Conservation (phyloP, 331 rosid species). For the Rosa hybrid region DNA sequence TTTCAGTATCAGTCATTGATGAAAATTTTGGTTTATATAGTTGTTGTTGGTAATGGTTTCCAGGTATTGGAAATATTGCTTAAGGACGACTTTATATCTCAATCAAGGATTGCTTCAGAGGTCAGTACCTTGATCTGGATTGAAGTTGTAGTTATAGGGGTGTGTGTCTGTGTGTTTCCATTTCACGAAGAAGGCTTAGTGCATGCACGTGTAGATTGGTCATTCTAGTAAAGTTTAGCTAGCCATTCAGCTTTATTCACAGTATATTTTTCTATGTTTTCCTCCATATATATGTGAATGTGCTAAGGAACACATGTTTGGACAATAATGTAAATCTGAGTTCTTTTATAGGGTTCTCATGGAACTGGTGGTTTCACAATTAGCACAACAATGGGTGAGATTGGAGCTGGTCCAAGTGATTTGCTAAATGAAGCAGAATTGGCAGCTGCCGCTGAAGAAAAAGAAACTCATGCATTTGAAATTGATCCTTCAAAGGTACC, state of each 20-base stretch:
- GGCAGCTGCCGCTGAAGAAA: slow-evolving; percentile 85
- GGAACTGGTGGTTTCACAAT: slow-evolving; percentile 74
- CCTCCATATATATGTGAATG: background rate
- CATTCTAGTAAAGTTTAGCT: background rate
- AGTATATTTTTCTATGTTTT: background rate
- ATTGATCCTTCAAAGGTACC: slow-evolving; percentile 82
- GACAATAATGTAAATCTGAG: background rate
- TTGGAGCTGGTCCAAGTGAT: slow-evolving; percentile 63
- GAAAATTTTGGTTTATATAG: slow-evolving; percentile 10
- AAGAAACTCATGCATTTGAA: slow-evolving; percentile 87
- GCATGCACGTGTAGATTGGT: background rate
- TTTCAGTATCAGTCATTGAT: background rate
- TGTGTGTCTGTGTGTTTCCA: background rate
- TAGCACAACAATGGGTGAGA: slow-evolving; percentile 79
- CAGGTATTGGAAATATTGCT: slow-evolving; percentile 88
- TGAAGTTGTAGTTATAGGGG: background rate
- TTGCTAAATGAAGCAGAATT: slow-evolving; percentile 78
- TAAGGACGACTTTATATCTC: slow-evolving; percentile 57
- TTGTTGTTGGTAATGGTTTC: slow-evolving; percentile 20
- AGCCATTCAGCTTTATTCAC: background rate
- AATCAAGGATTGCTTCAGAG: slow-evolving; percentile 71
- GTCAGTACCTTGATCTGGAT: slow-evolving; percentile 39
- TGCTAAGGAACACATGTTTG: background rate
- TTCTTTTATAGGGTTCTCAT: slow-evolving; percentile 43
- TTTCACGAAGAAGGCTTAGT: background rate